phyloP scores from a whole-genome alignment of 2,329 filamentous ascomycete species.

The Calonectria ilicicola region DNA sequence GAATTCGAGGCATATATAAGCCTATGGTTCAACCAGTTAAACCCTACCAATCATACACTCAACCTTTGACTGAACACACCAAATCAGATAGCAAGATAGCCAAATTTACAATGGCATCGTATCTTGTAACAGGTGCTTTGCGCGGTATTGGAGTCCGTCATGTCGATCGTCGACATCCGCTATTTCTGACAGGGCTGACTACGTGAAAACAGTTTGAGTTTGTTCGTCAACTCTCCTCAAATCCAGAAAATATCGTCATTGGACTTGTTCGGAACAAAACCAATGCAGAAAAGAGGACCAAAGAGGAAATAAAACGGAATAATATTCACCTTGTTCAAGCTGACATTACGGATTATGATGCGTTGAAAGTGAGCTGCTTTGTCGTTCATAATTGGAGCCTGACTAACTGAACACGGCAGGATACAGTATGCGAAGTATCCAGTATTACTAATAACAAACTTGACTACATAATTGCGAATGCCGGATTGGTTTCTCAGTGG shows the following conservation, averaged over 20 bases:
- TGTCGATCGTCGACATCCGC: not conserved
- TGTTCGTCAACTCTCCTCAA: slow-evolving; percentile 54
- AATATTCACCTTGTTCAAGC: slow-evolving; percentile 24
- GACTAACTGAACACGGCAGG: not conserved
- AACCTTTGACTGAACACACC: not conserved
- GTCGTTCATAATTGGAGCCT: no score
- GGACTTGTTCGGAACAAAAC: slow-evolving; percentile 58
- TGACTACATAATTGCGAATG: slow-evolving; percentile 66
- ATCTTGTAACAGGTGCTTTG: slow-evolving; percentile 26
- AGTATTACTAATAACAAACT: slow-evolving; percentile 51
- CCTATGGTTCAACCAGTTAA: not conserved
- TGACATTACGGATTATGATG: slow-evolving; percentile 24
- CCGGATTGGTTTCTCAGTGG: slow-evolving; percentile 15
- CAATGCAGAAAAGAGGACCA: slow-evolving; percentile 51
- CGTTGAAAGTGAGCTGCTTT: slow-evolving; percentile 5
- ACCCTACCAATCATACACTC: not conserved
- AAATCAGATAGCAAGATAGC: not conserved
- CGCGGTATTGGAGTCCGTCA: slow-evolving; percentile 25
- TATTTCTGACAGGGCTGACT: not conserved
- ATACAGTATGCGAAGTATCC: slow-evolving; percentile 42
- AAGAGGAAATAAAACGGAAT: slow-evolving; percentile 42
- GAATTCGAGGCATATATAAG: not conserved
- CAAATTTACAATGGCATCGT: slow-evolving; percentile 16
- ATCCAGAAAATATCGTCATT: slow-evolving; percentile 54
- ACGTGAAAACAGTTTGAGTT: slow-evolving; percentile 42